These are phyloP conservation scores for Stromatinia cepivora DNA, from an alignment of 2,329 filamentous ascomycete genomes.

Conservation along the genomic window DNA sequence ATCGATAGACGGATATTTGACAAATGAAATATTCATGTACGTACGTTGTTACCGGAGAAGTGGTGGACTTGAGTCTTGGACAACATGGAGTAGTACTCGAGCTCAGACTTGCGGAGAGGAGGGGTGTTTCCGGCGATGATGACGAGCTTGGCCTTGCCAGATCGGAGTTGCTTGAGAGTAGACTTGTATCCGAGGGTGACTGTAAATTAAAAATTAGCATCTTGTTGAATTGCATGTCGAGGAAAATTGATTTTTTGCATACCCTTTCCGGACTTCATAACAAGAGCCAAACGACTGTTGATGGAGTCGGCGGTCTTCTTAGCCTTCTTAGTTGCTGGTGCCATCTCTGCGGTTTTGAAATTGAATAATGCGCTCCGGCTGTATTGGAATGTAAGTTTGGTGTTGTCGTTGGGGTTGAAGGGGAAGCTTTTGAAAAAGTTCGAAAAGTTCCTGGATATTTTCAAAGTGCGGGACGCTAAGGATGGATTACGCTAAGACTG, in stretches of 20 bases:
- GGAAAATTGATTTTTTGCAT: constrained; percentile 22
- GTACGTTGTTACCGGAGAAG: constrained; percentile 98
- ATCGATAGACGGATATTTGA: constrained; percentile 25
- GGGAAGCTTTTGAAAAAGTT: not conserved
- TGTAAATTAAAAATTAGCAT: constrained; percentile 39
- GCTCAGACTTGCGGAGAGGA: constrained; percentile 95
- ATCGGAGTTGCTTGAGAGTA: constrained; percentile 85
- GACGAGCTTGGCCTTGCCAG: constrained; percentile 97
- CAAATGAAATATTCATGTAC: constrained; percentile 48
- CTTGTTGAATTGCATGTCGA: not conserved
- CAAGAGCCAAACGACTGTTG: constrained; percentile 61
- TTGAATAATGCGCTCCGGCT: constrained; percentile 44
- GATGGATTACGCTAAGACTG: not conserved
- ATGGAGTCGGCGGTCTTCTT: constrained; percentile 85
- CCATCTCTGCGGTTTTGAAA: constrained; percentile 47
- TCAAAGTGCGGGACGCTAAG: constrained; percentile 15
- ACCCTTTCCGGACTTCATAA: constrained; percentile 66
- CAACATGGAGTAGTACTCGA: constrained; percentile 93
- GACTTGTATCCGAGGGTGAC: constrained; percentile 91
- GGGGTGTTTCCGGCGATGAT: constrained; percentile 96
- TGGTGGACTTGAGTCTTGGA: constrained; percentile 96
- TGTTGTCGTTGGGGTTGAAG: constrained; percentile 22
- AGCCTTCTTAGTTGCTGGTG: constrained; percentile 60
- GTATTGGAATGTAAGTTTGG: constrained; percentile 14
- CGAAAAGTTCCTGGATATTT: constrained; percentile 9